phyloP scores from a whole-genome alignment of 768 basidiomycete species.

The Lactarius sp. region DNA sequence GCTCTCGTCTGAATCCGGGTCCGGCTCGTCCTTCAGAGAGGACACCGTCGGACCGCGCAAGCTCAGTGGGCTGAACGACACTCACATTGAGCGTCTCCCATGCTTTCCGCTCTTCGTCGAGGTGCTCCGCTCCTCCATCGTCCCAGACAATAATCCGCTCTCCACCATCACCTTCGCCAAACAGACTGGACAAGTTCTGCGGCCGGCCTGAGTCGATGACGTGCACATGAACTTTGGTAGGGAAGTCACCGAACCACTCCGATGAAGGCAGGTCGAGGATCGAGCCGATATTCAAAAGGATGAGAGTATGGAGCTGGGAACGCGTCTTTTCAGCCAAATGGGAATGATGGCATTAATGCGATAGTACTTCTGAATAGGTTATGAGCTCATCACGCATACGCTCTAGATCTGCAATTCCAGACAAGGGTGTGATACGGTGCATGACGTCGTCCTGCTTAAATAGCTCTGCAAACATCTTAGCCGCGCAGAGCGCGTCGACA shows the following conservation, averaged over 20 bases:
- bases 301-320: slow-evolving; percentile 74
- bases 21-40: slow-evolving; percentile 64
- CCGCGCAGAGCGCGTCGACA: slow-evolving; percentile 89
- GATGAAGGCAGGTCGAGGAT: slow-evolving; percentile 74
- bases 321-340: slow-evolving; percentile 8
- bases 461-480: slow-evolving; percentile 82
- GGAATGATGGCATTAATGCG: slow-evolving; percentile 2
- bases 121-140: slow-evolving; percentile 70
- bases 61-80: background rate
- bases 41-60: background rate
- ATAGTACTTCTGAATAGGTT: slow-evolving; percentile 58
- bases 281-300: slow-evolving; percentile 89
- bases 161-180: slow-evolving; percentile 59
- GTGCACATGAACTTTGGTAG: slow-evolving; percentile 64
- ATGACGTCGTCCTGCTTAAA: slow-evolving; percentile 93
- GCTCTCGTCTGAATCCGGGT: slow-evolving; percentile 60
- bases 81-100: slow-evolving; percentile 81
- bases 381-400: slow-evolving; percentile 59
- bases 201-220: slow-evolving; percentile 94
- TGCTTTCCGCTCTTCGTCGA: slow-evolving; percentile 69
- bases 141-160: slow-evolving; percentile 89
- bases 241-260: slow-evolving; percentile 74
- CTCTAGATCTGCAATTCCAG: slow-evolving; percentile 76
- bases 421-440: slow-evolving; percentile 85
- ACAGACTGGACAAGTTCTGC: slow-evolving; percentile 82